Evolutionary conservation across 306 rosid species (phyloP), one percentile per base, ranked within the genome.

Genomic region (Medicago truncatula): DNA sequence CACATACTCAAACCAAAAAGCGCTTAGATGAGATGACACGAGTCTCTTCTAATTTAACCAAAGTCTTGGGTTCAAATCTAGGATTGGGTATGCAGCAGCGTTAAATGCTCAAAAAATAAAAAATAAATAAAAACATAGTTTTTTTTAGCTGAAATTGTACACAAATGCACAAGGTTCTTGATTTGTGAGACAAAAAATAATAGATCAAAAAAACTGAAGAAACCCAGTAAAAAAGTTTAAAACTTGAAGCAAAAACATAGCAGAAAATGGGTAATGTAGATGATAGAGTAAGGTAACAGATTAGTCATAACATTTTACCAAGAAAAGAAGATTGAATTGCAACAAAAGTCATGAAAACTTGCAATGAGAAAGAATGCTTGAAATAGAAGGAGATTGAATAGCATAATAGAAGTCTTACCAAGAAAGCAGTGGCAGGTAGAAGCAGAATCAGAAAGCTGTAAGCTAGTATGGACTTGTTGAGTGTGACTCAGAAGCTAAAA

Each of bases 181-280:
- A 41, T 67, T 74, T 68, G 0, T 52, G 39, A 67, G 38, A 16
- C 64, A 54, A 52, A 71, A 67, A 39, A 76, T 34, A 38, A 52
- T 85, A 86, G 97, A 91, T 89, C 92, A 85, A 72, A 69, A 65
- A 28, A 66, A 67, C 1, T 64, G 31, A 56, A 69, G 31, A 63
- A 71, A 76, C 40, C 69, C 49, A 64, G 50, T 14, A 7, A 67
- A 21, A 70, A 47, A 69, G 21, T 4, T 54, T 34, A 52, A 7
- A 66, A 38, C 52, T 67, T 25, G 52, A 85, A 57, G 81, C 83
- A 74, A 66, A 81, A 70, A 76, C 21, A 49, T 15, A 74, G 67
- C 44, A 78, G 64, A 79, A 74, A 70, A 64, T 25, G 5, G 70
- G 50, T 67, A 89, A 83, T 84, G 96, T 79, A 71, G 83, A 61